Base-by-base conservation (phyloP, 305 asterid species). In the Rubia tinctorum region DNA sequence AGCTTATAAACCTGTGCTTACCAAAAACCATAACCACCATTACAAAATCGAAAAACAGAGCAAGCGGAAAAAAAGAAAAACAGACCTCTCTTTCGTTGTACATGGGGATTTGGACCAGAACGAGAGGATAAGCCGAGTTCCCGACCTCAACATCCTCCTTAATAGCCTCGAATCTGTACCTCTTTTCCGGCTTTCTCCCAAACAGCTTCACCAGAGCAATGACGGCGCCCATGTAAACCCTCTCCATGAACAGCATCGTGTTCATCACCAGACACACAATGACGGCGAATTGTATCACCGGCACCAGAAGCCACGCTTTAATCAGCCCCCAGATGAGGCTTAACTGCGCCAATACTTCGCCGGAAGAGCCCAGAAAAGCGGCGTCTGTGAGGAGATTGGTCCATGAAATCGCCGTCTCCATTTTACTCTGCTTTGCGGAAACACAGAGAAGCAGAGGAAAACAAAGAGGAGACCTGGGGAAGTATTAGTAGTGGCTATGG, bases 1-100 rank as follows among this genome's bases (percentile, higher is more conserved):
- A 92, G 85, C 80, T 88, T 91, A 81, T 88, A 92, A 0, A 92
- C 96, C 96, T 85, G 30, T 25, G 8, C 15, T 53, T 53, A 17
- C 10, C 59, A n/a, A n/a, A 0, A 18, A 53, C 8, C 59, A 53
- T 6, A 2, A 18, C 34, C 34, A 30, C 34, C 34, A 30, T 30
- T 30, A 30, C 34, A 53, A 51, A 13, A 15, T 9, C n/a, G 3
- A 12, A 12, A 3, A 47, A 47, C 18, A 45, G 53, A 45, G 53
- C 53, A 51, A 51, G 55, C 13, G 55, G 15, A 13, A 14, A 49
- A 14, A 49, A 14, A 0, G 18, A 18, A 51, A 17, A 15, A 51
- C 22, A 51, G 0, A 51, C 58, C 58, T 51, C 58, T 51, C 58
- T 51, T 51, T 51, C 58, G 58, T 51, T 51, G 58, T 15, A 51